Percentiles rank a stretch among this genome's conserved stretches.
These are phyloP conservation scores for Blastocystis sp. DNA, from an alignment of 352 stramenopile species.

Conservation along the genomic window DNA sequence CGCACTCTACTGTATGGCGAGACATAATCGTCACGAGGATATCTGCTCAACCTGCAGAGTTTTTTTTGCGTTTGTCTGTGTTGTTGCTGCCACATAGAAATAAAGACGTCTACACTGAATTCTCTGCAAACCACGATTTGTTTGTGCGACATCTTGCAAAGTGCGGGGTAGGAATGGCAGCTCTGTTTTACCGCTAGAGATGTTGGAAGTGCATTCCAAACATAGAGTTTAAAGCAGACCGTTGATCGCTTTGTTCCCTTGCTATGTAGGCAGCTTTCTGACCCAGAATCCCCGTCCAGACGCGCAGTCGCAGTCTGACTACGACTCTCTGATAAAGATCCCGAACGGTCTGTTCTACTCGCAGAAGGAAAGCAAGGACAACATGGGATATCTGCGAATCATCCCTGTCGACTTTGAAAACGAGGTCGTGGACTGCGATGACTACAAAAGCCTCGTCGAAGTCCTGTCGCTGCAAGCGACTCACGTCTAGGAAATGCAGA, in stretches of 20 bases:
- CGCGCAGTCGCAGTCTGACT: background rate
- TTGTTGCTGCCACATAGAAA: background rate
- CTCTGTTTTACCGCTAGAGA: background rate
- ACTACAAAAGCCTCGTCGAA: constrained; percentile 12
- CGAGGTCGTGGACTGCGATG: constrained; percentile 20
- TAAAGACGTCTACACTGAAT: background rate
- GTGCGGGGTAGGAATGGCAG: background rate
- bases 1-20: background rate
- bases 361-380: background rate
- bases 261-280: background rate
- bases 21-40: background rate
- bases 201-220: constrained; percentile 40
- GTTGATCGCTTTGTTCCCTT: too few relatives aligned
- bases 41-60: background rate
- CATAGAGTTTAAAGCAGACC: too few relatives aligned
- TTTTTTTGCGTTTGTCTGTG: background rate
- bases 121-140: too few relatives aligned
- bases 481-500: constrained; percentile 7
- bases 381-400: constrained; percentile 26
- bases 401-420: constrained; percentile 46
- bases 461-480: background rate
- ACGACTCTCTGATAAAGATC: background rate
- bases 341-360: constrained; percentile 31
- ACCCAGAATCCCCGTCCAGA: background rate
- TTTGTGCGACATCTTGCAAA: too few relatives aligned